phyloP scores from a whole-genome alignment of 768 basidiomycete species.

The Pleurotus eryngii region DNA sequence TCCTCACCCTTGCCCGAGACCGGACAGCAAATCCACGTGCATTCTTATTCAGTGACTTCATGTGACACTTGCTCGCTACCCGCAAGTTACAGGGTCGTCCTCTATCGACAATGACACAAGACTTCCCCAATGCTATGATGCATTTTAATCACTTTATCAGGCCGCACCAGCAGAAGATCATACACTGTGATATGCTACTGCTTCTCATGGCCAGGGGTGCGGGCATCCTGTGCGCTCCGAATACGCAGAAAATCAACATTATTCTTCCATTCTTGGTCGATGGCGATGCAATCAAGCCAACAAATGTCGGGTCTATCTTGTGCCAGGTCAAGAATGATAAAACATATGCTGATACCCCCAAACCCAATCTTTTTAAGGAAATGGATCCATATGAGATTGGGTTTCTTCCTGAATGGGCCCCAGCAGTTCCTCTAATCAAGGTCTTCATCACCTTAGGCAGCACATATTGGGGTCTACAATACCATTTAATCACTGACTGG shows the following conservation, averaged over 20 bases:
- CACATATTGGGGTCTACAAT: no score
- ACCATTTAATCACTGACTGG: no score
- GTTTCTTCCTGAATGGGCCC: slow-evolving; percentile 13
- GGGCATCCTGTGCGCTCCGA: slow-evolving; percentile 23
- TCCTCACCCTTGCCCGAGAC: no score
- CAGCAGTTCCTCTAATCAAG: slow-evolving; percentile 15
- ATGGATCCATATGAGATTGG: slow-evolving; percentile 21
- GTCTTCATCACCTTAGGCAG: slow-evolving; percentile 8
- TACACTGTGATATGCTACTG: slow-evolving; percentile 18
- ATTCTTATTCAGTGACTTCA: no score
- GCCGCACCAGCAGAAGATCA: slow-evolving; percentile 18
- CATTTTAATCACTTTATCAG: slow-evolving; percentile 32
- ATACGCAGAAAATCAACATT: slow-evolving; percentile 18
- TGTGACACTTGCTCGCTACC: no score
- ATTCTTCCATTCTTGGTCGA: slow-evolving; percentile 18
- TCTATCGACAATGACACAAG: not conserved
- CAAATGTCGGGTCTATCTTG: slow-evolving; percentile 22
- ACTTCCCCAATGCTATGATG: slow-evolving; percentile 17
- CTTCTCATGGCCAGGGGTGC: slow-evolving; percentile 19
- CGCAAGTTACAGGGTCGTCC: no score
- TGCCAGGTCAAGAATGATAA: slow-evolving; percentile 22
- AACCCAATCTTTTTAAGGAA: slow-evolving; percentile 14
- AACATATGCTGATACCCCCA: slow-evolving; percentile 9
- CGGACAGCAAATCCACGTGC: no score
- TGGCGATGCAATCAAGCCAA: slow-evolving; percentile 1